phyloP scores from a whole-genome alignment of 371 early-diverging fungal genomes.

The Conidiobolus incongruus region DNA sequence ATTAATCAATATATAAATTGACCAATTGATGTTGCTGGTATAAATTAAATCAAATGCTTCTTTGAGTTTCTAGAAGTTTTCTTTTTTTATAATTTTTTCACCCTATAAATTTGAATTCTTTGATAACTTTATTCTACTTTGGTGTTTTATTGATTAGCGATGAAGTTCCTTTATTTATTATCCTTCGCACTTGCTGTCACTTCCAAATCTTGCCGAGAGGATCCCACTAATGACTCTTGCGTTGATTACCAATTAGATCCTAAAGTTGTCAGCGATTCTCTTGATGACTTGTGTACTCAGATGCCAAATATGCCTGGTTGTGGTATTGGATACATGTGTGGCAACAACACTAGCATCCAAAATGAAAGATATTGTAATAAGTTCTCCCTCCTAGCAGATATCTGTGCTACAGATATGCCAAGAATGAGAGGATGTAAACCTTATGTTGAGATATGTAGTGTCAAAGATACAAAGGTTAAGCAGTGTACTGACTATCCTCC shows the following conservation, averaged over 20 bases:
- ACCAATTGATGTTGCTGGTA: too few relatives aligned
- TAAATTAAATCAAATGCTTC: too few relatives aligned
- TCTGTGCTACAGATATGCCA: conserved; percentile 31
- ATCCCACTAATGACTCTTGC: conserved; percentile 17
- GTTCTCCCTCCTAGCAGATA: conserved; percentile 23
- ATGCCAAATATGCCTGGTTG: conserved; percentile 32
- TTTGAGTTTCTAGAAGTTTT: too few relatives aligned
- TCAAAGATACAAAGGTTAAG: too few relatives aligned
- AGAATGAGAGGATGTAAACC: conserved; percentile 19
- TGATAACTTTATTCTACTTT: too few relatives aligned
- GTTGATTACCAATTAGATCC: conserved; percentile 12
- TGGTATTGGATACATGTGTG: conserved; percentile 15
- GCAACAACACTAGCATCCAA: conserved; percentile 6
- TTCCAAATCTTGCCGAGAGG: background rate
- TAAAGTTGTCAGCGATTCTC: conserved; percentile 10
- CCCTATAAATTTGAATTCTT: too few relatives aligned
- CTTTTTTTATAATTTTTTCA: too few relatives aligned
- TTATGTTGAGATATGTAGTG: too few relatives aligned
- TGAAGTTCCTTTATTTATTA: too few relatives aligned
- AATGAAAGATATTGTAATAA: conserved; percentile 20
- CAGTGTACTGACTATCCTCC: conserved; percentile 17
- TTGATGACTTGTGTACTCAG: conserved; percentile 17
- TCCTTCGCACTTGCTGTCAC: too few relatives aligned
- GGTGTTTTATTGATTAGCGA: too few relatives aligned
- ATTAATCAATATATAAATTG: too few relatives aligned